Percentiles rank a stretch among this genome's conserved stretches.
phyloP scores from a whole-genome alignment of 192 early-diverging fungal species.

The Coemansia sp. region DNA sequence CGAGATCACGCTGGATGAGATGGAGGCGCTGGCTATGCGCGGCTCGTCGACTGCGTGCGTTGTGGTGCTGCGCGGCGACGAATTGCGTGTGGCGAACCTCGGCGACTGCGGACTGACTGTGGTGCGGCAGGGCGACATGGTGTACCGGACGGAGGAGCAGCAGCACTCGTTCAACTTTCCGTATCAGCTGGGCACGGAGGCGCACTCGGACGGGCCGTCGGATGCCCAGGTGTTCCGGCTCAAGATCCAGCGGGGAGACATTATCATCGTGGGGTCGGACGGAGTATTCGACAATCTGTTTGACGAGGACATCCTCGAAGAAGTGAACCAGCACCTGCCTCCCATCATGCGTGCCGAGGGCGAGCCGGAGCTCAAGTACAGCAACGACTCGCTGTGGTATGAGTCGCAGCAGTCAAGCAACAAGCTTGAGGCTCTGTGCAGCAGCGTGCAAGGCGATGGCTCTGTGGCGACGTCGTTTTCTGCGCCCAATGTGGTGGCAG shows the following conservation, averaged over 20 bases:
- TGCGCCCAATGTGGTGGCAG: conserved; percentile 4
- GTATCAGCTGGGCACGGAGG: conserved; percentile 88
- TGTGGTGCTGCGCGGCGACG: conserved; percentile 83
- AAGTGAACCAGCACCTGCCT: conserved; percentile 57
- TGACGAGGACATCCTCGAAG: conserved; percentile 95
- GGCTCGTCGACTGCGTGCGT: conserved; percentile 92
- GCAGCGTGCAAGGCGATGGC: not conserved
- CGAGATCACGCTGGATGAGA: conserved; percentile 69
- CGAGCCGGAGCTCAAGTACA: conserved; percentile 46
- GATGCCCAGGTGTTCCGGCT: conserved; percentile 82
- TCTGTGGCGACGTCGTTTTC: conserved; percentile 6
- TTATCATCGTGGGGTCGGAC: conserved; percentile 89
- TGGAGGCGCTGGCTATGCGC: conserved; percentile 62
- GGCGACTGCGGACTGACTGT: conserved; percentile 93
- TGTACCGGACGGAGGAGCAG: conserved; percentile 95
- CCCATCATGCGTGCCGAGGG: conserved; percentile 34
- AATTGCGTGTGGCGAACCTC: conserved; percentile 89
- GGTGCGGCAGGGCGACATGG: conserved; percentile 79
- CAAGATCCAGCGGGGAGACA: conserved; percentile 87
- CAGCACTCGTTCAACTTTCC: conserved; percentile 99
- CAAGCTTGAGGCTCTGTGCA: conserved; percentile 17
- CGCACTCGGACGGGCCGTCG: conserved; percentile 68
- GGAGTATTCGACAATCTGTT: conserved; percentile 98
- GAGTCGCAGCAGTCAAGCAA: conserved; percentile 35
- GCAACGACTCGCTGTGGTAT: conserved; percentile 50